A percentile compares a stretch with the other conserved stretches of the same genome.
These are phyloP conservation scores for Phialophora expanda DNA, from an alignment of 2,329 filamentous ascomycete genomes.

Conservation along the genomic window DNA sequence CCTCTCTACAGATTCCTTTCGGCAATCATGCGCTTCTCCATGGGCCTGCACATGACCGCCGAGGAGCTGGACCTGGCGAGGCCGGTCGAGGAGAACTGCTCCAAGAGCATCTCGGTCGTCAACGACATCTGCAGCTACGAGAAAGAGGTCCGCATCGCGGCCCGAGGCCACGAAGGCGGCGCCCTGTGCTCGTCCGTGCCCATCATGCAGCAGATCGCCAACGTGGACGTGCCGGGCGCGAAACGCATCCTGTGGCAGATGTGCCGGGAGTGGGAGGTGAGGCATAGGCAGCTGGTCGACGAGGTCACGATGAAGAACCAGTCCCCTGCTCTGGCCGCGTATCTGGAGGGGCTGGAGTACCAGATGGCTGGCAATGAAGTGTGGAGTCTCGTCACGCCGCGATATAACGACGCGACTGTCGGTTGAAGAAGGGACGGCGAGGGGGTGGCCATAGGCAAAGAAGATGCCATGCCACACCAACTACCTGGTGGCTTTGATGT, in stretches of 20 bases:
- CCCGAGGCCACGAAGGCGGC: not conserved
- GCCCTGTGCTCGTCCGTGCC: not conserved
- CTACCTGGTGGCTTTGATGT: too few species aligned
- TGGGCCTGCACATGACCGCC: not conserved
- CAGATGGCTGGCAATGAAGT: not conserved
- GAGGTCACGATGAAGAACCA: not conserved
- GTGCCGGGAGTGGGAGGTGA: not conserved
- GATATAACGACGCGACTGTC: not conserved
- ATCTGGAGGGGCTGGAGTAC: not conserved
- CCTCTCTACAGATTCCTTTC: not conserved
- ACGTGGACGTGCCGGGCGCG: not conserved
- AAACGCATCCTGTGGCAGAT: not conserved
- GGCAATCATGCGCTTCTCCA: not conserved
- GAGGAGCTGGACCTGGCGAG: not conserved
- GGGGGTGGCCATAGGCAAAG: too few species aligned
- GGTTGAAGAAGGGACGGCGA: too few species aligned
- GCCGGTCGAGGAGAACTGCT: not conserved
- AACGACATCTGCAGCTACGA: constrained; percentile 1
- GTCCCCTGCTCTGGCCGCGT: not conserved
- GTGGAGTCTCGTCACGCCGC: not conserved
- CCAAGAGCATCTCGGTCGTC: not conserved
- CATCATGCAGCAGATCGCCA: not conserved
- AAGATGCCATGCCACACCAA: too few species aligned
- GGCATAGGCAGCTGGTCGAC: not conserved
- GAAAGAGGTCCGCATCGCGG: not conserved